phyloP scores from a whole-genome alignment of 495 filamentous ascomycete genomes.

The Aspergillus bridgeri region DNA sequence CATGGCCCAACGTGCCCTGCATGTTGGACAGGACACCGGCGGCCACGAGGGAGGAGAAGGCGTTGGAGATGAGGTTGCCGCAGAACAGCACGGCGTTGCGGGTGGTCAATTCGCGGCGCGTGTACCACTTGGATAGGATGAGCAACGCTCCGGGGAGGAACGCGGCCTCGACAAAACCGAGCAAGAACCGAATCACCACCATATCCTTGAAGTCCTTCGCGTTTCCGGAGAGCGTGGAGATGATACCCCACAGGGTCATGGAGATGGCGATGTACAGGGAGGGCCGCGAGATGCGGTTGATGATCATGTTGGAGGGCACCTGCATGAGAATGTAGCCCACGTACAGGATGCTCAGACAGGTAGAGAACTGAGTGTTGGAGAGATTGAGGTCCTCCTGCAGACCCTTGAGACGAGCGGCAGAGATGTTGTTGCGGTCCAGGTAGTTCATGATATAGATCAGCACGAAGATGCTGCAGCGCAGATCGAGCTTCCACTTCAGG shows the following conservation, averaged over 20 bases:
- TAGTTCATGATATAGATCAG: conserved; percentile 39
- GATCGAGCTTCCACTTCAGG: conserved; percentile 32
- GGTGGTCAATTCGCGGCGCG: conserved; percentile 38
- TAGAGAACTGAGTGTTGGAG: conserved; percentile 50
- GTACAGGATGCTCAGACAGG: conserved; percentile 62
- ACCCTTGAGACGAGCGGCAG: conserved; percentile 48
- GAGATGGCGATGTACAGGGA: conserved; percentile 59
- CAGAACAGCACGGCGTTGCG: conserved; percentile 44
- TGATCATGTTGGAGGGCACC: conserved; percentile 39
- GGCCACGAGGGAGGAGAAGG: conserved; percentile 61
- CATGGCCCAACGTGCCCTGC: conserved; percentile 39
- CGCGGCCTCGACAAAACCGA: conserved; percentile 56
- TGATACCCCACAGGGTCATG: conserved; percentile 65
- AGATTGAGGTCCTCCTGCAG: conserved; percentile 47
- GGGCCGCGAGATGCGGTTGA: conserved; percentile 46
- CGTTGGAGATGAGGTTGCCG: conserved; percentile 51
- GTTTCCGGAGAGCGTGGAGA: conserved; percentile 56
- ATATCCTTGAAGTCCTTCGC: conserved; percentile 55
- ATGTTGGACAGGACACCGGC: conserved; percentile 44
- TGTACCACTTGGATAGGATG: conserved; percentile 49
- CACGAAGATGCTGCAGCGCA: conserved; percentile 29
- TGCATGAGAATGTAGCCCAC: conserved; percentile 51
- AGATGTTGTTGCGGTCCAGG: conserved; percentile 53
- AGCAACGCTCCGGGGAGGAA: conserved; percentile 44
- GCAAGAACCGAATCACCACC: conserved; percentile 61